These are phyloP conservation scores for Hemerocallis citrina DNA, from an alignment of 106 monocot genomes.

Conservation along the genomic window DNA sequence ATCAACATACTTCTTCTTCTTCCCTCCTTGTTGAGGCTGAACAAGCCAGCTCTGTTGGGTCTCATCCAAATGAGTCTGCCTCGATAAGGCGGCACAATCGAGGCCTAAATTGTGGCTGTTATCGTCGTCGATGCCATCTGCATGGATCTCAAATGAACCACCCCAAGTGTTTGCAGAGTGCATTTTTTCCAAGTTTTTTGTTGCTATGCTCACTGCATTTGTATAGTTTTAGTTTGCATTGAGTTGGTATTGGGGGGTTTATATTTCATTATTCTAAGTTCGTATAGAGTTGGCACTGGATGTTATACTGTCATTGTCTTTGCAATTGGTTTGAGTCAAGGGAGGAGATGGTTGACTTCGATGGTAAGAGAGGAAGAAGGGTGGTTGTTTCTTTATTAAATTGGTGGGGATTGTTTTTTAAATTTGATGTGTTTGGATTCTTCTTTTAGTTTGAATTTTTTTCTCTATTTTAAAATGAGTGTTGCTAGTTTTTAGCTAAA, in stretches of 20 bases:
- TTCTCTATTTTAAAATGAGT: too few species aligned
- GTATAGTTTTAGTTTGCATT: too few species aligned
- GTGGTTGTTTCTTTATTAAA: not conserved
- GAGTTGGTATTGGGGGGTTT: too few species aligned
- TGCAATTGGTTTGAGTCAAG: not conserved
- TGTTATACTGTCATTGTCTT: not conserved
- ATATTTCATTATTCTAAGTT: too few species aligned
- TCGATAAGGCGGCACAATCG: slow-evolving; percentile 50
- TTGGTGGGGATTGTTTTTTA: too few species aligned
- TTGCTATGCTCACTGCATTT: not conserved
- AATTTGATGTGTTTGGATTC: not conserved
- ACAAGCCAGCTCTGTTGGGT: slow-evolving; percentile 95
- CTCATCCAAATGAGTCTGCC: slow-evolving; percentile 50
- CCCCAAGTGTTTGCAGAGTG: slow-evolving; percentile 79
- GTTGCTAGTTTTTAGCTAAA: too few species aligned
- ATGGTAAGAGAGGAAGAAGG: slow-evolving; percentile 2
- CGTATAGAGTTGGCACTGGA: not conserved
- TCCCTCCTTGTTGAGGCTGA: slow-evolving; percentile 30
- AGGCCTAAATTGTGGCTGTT: slow-evolving; percentile 58
- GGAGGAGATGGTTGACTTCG: slow-evolving; percentile 3
- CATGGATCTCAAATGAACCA: slow-evolving; percentile 71
- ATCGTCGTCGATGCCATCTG: slow-evolving; percentile 45
- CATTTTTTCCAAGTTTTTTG: slow-evolving; percentile 17
- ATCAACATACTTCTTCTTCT: slow-evolving; percentile 76
- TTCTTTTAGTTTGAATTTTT: not conserved